Conservation (phyloP, 805 yeast species). For the Pachysolen tannophilus region DNA sequence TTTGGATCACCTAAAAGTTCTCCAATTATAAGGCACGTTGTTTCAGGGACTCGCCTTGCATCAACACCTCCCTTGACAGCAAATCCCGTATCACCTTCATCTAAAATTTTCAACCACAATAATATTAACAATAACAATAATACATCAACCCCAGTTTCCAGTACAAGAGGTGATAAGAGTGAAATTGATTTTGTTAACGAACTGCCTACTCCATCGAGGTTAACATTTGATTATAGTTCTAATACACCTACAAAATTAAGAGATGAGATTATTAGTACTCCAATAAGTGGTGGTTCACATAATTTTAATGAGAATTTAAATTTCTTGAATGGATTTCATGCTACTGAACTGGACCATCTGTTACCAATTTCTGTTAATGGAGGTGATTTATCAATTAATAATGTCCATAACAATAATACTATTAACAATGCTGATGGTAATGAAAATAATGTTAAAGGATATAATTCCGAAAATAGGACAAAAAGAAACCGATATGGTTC, state of each 20-base stretch:
- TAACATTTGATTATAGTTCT: neutral
- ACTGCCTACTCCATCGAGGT: neutral
- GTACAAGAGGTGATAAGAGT: neutral
- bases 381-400: too few species aligned
- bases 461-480: constrained; percentile 1
- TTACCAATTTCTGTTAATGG: neutral
- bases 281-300: too few species aligned
- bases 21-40: constrained; percentile 9
- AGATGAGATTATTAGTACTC: constrained; percentile 8
- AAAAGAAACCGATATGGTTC: constrained; percentile 8
- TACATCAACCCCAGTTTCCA: neutral
- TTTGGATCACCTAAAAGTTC: constrained; percentile 29
- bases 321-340: constrained; percentile 11
- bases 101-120: neutral
- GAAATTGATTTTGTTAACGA: neutral
- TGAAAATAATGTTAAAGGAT: neutral
- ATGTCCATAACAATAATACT: too few species aligned
- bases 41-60: neutral
- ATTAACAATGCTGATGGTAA: too few species aligned
- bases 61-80: constrained; percentile 1
- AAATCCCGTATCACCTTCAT: constrained; percentile 2
- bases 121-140: neutral
- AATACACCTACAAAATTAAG: constrained; percentile 3
- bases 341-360: constrained; percentile 5
- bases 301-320: too few species aligned